Base-by-base conservation (phyloP, 768 basidiomycete species). In the Naganishia kalamii region DNA sequence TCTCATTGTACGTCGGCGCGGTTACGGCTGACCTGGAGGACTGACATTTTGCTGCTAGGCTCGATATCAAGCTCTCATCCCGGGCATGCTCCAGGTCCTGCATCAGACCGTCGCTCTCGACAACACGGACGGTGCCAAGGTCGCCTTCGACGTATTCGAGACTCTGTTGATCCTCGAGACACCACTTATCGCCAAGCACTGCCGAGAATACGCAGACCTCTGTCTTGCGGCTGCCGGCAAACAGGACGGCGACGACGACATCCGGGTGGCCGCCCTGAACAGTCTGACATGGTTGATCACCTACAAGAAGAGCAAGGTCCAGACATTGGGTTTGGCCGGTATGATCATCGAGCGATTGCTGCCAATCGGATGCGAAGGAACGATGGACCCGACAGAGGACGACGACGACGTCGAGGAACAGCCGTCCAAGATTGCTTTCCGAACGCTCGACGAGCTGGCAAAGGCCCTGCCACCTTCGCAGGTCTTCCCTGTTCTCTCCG, bases 271-370 rank as follows among this genome's bases (percentile, higher is more conserved):
- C 70, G 87, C 89, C 11, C 84, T 99, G 41, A 98, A 97, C 73
- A 88, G 90, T 7, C 85, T 99, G 10, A 89, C 91, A 74, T 98
- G 93, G 93, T 91, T 92, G 8, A 87, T 98, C 61, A 88, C 93
- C 82, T 98, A 98, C 82, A 99, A 98, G 86, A 97, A 97, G 81
- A 87, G 88, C 54, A 96, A 92, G 79, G 84, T 99, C 40, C 92
- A 96, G 79, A 84, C 84, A 71, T 84, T 92, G 66, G 85, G 85
- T 74, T 83, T 99, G 64, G 92, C 91, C 17, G 84, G 85, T 49
- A 83, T 85, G 29, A 94, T 99, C 74, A 84, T 98, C 65, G 86
- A 90, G 70, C 89, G 89, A 47, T 85, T 99, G 47, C 88, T 99
- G 84, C 91, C 92, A 48, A 89, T 98, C 72, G 87, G 91, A 3